Base-by-base conservation (phyloP, 2,329 filamentous ascomycete genomes). In the Alternaria longipes region DNA sequence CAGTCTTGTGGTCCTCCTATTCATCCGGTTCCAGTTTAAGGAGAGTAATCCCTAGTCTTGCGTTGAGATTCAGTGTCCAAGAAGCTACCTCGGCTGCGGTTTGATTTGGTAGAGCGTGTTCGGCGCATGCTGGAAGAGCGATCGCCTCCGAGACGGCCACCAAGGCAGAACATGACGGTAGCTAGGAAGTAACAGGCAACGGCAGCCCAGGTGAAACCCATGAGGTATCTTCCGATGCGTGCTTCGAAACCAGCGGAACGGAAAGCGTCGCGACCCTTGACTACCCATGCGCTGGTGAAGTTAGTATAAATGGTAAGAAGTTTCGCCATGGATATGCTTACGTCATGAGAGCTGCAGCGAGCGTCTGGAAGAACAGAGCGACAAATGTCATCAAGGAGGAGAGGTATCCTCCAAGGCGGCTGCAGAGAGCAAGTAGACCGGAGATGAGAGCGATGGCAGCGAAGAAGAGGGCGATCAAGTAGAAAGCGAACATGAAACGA, bases 401-500 rank as follows among this genome's bases (percentile, higher is more conserved):
- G 42, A 94, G 78, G 47, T 88, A 90, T 8, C 90, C 86, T 46
- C 90, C 91, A 2, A 93, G 83, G 57, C 91, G 87, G 34, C 89
- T 89, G 79, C 84, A 91, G 74, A 90, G 88, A 16, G 91, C 90
- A 16, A 93, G 79, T 63, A 93, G 84, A 65, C 89, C 87, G 11
- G 85, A 81, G 78, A 93, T 86, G 75, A 94, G 88, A 63, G 90
- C 87, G 26, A 88, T 57, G 49, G 87, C 84, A 64, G 87, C 87
- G 78, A 97, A 95, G 84, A 97, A 89, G 38, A 97, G 86, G 18
- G 89, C 88, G 67, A 98, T 90, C 58, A 98, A 83, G 82, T 91
- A 91, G 80, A 97, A 95, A 38, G 94, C 92, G 87, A 94, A 98
- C 79, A 92, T 91, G 83, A 97, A 97, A 41, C 94, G 88, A 82